Evolutionary conservation across 495 filamentous ascomycete genomes (phyloP), one percentile per base, ranked within the genome.

Genomic region (Ramalina intermedia): DNA sequence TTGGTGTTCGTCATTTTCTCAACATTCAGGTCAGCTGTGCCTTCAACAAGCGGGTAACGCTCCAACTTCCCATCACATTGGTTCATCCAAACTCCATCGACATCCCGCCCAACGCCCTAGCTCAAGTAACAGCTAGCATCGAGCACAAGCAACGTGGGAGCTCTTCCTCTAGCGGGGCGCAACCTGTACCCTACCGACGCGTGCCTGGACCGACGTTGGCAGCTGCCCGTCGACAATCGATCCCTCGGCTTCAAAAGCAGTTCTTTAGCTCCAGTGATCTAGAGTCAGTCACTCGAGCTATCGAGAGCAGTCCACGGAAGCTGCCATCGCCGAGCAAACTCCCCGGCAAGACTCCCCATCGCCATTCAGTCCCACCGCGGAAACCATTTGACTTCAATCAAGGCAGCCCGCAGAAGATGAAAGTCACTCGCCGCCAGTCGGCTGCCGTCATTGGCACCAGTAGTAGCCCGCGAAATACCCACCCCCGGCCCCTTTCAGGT

Each of bases 51-150:
- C 58, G 66, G 17, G 61, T 77, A 43, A 63, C 63, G 27, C 66
- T 77, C 12, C 75, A 77, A 53, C 57, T 78, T 17, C 72, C 73
- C 13, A 66, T 77, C 42, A 73, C 69, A 1, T 67, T 77, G 40
- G 69, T 77, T 37, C 72, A 76, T 58, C 77, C 75, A 62, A 77
- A 76, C 56, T 75, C 75, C 23, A 69, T 77, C 46, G 75, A 78
- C 43, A 73, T 78, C n/a, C 67, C 74, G 23, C 73, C 75, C 4
- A 78, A 78, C 48, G 69, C 71, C n/a, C 62, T 78, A 8, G 63
- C 67, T 4, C 73, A 75, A 60, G 74, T 78, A 8, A 68, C 74
- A 18, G 66, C 68, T 6, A 68, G 74, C n/a, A 73, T 78, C 45
- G 70, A 73, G 48, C 68, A 69, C 46, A 71, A 67, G 46, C 60